Percentiles rank a stretch among this genome's conserved stretches.
phyloP scores from a whole-genome alignment of 2,329 filamentous ascomycete species.

The Neonectria magnoliae region DNA sequence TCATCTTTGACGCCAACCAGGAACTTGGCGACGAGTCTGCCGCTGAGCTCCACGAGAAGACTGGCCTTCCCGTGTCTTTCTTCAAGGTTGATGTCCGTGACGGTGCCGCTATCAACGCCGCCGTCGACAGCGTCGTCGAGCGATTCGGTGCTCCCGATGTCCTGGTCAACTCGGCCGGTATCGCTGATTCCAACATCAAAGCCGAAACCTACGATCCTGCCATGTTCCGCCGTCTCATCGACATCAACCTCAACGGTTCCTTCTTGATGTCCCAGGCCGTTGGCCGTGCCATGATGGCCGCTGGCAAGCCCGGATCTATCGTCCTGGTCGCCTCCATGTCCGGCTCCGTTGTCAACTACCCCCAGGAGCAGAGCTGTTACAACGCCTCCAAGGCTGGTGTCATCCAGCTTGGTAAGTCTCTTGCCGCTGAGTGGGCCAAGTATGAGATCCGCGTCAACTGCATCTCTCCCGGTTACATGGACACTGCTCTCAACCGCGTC shows the following conservation, averaged over 20 bases:
- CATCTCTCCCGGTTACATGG: conserved; percentile 88
- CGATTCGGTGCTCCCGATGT: conserved; percentile 77
- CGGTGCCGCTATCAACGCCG: conserved; percentile 73
- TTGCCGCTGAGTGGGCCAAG: conserved; percentile 87
- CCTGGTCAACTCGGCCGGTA: conserved; percentile 82
- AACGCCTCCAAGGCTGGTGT: conserved; percentile 86
- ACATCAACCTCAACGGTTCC: conserved; percentile 84
- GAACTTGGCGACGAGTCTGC: conserved; percentile 77
- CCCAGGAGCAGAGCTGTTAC: conserved; percentile 85
- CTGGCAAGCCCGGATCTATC: conserved; percentile 76
- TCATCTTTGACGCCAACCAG: conserved; percentile 82
- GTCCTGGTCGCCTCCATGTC: conserved; percentile 85
- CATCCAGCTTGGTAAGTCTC: conserved; percentile 80
- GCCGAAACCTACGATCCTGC: conserved; percentile 79
- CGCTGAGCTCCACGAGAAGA: conserved; percentile 75
- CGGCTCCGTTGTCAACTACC: conserved; percentile 85
- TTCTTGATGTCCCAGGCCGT: conserved; percentile 82
- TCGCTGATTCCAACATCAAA: conserved; percentile 86
- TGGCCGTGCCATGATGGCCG: conserved; percentile 77
- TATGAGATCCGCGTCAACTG: conserved; percentile 84
- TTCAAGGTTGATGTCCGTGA: conserved; percentile 84
- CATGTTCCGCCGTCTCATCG: conserved; percentile 81
- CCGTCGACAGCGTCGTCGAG: conserved; percentile 72
- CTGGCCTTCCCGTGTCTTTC: conserved; percentile 78
- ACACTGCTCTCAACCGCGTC: conserved; percentile 82